These are phyloP conservation scores for Azolla pinnata DNA, from an alignment of 75 land plant species.

Conservation along the genomic window DNA sequence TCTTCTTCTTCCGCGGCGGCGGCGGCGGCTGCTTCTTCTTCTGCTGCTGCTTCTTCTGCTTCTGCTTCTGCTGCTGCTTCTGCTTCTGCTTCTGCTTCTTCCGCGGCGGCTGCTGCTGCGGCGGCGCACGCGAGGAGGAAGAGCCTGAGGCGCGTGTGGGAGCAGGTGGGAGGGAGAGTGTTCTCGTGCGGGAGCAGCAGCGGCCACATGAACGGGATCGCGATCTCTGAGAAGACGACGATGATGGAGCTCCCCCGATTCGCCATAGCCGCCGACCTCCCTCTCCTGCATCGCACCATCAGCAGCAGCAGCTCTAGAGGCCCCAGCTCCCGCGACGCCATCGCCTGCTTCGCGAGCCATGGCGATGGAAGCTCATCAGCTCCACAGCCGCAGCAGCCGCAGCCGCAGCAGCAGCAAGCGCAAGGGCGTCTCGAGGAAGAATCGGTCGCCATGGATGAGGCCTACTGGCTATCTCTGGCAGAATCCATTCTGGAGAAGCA, in stretches of 20 bases:
- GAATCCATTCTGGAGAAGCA: neutral
- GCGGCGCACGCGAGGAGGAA: neutral
- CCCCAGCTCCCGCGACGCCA: no score
- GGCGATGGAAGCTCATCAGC: no score
- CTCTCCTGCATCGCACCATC: no score
- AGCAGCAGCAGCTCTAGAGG: no score
- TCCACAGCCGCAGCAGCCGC: neutral
- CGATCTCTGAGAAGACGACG: neutral
- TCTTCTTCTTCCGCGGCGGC: no score
- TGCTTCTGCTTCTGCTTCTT: no score
- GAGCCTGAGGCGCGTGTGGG: slow-evolving; percentile 3
- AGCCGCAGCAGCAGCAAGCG: neutral
- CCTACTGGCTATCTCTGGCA: neutral
- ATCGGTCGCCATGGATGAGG: neutral
- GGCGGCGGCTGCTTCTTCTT: no score
- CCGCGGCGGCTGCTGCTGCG: no score
- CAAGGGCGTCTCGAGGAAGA: neutral
- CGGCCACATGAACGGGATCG: neutral
- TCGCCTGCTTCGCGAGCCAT: no score
- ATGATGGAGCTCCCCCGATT: neutral
- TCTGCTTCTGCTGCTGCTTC: no score
- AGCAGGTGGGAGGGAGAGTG: neutral
- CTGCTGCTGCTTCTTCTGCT: no score
- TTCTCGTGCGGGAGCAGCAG: slow-evolving; percentile 2
- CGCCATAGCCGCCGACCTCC: no score